Evolutionary conservation across 106 monocot genomes (phyloP).

Genomic region (Platanthera zijinensis): DNA sequence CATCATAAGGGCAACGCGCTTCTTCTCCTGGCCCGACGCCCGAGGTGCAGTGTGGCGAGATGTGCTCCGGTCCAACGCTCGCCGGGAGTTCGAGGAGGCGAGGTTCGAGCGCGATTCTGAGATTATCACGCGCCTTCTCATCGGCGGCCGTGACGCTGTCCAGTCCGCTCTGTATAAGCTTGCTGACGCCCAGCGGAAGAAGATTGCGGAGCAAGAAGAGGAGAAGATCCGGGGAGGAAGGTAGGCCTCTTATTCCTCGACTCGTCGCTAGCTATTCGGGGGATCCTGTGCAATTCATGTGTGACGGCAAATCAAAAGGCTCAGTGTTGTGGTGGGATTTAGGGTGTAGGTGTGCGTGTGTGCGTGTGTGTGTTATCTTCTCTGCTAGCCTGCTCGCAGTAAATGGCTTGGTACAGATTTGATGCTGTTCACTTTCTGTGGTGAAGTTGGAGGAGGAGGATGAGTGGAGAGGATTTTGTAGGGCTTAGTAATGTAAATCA

Average conservation of each 20-base stretch:
- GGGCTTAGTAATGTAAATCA: background rate
- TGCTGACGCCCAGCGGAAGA: constrained; percentile 51
- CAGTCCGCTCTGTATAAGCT: constrained; percentile 71
- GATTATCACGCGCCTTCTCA: constrained; percentile 67
- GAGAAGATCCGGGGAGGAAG: background rate
- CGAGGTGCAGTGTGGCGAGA: constrained; percentile 82
- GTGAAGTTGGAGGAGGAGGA: background rate
- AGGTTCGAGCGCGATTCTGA: constrained; percentile 82
- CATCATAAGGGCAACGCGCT: constrained; percentile 69
- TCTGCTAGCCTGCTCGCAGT: background rate
- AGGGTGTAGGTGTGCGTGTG: background rate
- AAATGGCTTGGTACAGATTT: too few relatives aligned
- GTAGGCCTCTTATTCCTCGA: background rate
- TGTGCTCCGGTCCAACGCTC: constrained; percentile 79
- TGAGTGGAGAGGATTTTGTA: background rate
- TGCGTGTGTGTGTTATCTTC: background rate
- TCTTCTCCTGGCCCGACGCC: constrained; percentile 82
- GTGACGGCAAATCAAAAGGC: background rate
- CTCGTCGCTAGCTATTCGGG: background rate
- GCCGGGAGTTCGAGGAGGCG: constrained; percentile 91
- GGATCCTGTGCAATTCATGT: background rate
- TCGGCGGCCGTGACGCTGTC: constrained; percentile 86
- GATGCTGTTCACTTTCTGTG: background rate
- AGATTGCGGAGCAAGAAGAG: constrained; percentile 11
- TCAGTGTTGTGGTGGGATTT: background rate